Evolutionary conservation across 2,329 filamentous ascomycete genomes (phyloP).

Genomic region (Venturia pyrina): DNA sequence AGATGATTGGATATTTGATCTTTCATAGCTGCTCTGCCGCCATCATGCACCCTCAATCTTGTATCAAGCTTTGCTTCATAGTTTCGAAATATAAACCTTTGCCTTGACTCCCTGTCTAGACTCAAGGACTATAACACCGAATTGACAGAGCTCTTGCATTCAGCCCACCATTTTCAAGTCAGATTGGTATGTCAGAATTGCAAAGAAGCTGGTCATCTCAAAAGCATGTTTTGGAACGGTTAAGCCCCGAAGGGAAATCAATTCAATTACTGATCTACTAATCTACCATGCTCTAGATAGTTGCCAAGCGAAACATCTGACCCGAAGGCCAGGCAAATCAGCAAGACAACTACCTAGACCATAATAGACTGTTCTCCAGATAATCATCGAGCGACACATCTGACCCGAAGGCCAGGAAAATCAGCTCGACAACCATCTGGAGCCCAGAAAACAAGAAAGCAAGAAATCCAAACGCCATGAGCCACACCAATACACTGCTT

Average conservation of each 20-base stretch:
- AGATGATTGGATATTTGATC: background rate
- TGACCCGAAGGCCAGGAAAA: background rate
- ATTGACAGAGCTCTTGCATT: background rate
- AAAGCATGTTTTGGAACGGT: background rate
- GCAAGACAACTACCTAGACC: background rate
- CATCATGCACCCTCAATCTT: background rate
- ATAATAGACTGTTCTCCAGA: background rate
- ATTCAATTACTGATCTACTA: background rate
- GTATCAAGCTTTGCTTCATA: too few species aligned
- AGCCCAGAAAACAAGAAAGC: background rate
- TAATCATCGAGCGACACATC: background rate
- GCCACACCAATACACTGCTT: background rate
- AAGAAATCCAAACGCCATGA: background rate
- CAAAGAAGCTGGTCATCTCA: background rate
- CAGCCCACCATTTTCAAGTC: background rate
- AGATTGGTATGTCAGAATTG: background rate
- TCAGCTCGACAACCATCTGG: background rate
- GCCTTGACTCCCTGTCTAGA: too few species aligned
- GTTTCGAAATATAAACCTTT: too few species aligned
- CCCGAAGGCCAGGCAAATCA: background rate
- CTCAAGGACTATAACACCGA: too few species aligned
- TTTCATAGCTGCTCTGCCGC: background rate
- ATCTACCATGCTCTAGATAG: background rate
- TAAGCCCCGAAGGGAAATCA: background rate
- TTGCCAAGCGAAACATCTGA: background rate